A percentile compares a stretch with the other conserved stretches of the same genome.
Evolutionary conservation across 176 grass and related monocot genomes (phyloP).

Genomic region (Oryza brachyantha): DNA sequence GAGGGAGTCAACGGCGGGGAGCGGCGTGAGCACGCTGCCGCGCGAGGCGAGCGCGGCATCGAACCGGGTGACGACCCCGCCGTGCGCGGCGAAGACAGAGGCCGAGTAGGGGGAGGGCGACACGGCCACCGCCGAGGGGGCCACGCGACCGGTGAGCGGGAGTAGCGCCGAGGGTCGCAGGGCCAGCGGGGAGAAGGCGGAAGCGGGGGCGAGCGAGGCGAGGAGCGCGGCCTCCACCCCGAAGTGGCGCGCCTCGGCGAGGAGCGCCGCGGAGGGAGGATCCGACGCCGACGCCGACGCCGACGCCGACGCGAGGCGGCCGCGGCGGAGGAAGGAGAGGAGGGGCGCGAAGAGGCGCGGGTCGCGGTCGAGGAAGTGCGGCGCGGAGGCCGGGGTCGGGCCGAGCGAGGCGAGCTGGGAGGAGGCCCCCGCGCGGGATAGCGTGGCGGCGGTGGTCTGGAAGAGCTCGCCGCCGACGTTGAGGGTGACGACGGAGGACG

Average conservation of each 20-base stretch:
- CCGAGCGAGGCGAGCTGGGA: conserved; percentile 53
- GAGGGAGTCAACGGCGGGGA: conserved; percentile 64
- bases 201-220: conserved; percentile 30
- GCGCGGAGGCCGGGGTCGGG: conserved; percentile 20
- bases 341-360: conserved; percentile 62
- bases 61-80: conserved; percentile 57
- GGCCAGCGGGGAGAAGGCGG: conserved; percentile 47
- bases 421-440: conserved; percentile 53
- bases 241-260: conserved; percentile 63
- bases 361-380: conserved; percentile 72
- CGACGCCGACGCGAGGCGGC: conserved; percentile 26
- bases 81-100: conserved; percentile 58
- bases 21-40: conserved; percentile 56
- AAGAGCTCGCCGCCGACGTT: conserved; percentile 85
- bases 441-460: conserved; percentile 65
- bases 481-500: conserved; percentile 52
- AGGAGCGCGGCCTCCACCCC: conserved; percentile 41
- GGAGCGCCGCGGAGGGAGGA: conserved; percentile 32
- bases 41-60: conserved; percentile 43
- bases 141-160: conserved; percentile 45
- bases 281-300: no score
- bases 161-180: conserved; percentile 41
- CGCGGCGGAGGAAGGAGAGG: conserved; percentile 76
- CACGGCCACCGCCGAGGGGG: conserved; percentile 41
- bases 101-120: conserved; percentile 20